These are phyloP conservation scores for Candida krabiensis DNA, from an alignment of 805 yeast species.

Conservation along the genomic window DNA sequence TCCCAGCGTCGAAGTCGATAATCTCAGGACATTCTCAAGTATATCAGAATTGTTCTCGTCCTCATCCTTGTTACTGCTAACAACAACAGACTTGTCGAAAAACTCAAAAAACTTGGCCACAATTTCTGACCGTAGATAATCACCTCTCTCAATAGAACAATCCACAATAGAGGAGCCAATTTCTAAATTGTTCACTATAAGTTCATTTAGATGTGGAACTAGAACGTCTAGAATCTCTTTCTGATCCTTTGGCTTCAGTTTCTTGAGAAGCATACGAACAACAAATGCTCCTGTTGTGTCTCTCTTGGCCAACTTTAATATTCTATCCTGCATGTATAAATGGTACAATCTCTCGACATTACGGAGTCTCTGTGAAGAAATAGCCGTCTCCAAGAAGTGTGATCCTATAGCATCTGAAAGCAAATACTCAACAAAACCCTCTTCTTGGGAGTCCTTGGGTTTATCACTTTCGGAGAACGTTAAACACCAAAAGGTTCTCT, in stretches of 20 bases:
- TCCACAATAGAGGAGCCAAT: slow-evolving; percentile 66
- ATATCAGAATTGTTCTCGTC: slow-evolving; percentile 43
- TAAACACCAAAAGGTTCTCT: slow-evolving; percentile 66
- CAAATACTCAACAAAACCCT: slow-evolving; percentile 78
- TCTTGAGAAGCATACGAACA: slow-evolving; percentile 66
- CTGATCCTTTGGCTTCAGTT: slow-evolving; percentile 62
- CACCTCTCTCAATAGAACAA: slow-evolving; percentile 57
- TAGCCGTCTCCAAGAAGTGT: slow-evolving; percentile 77
- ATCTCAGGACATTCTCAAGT: slow-evolving; percentile 64
- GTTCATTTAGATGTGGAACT: slow-evolving; percentile 62
- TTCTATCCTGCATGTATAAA: slow-evolving; percentile 70
- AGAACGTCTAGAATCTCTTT: slow-evolving; percentile 60
- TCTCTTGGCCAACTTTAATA: slow-evolving; percentile 72
- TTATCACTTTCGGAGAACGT: slow-evolving; percentile 53
- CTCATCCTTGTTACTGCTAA: too few relatives aligned
- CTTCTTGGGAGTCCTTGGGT: slow-evolving; percentile 60
- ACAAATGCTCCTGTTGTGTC: slow-evolving; percentile 85
- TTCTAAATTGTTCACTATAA: slow-evolving; percentile 68
- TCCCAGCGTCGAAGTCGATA: slow-evolving; percentile 73
- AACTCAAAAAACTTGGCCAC: slow-evolving; percentile 48
- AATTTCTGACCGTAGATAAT: slow-evolving; percentile 61
- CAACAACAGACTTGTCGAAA: slow-evolving; percentile 33
- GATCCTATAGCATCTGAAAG: slow-evolving; percentile 90
- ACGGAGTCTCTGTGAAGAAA: slow-evolving; percentile 64
- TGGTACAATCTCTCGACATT: slow-evolving; percentile 69